Evolutionary conservation across 495 filamentous ascomycete species (phyloP), one percentile per base, ranked within the genome.

Genomic region (Xylaria curta): DNA sequence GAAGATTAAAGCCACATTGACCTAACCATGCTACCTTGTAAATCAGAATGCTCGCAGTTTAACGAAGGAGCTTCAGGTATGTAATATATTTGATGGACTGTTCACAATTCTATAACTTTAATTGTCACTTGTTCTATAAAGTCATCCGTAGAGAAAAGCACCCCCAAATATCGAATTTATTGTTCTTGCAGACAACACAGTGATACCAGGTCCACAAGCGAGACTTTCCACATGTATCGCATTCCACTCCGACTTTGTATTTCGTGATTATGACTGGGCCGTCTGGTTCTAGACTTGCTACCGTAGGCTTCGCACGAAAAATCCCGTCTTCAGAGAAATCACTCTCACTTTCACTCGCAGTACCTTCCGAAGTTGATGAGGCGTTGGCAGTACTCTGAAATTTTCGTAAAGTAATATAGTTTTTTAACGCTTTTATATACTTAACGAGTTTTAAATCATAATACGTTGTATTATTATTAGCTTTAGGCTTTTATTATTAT

Each of bases 1-100:
- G 60, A 31, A 63, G 58, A 70, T 70, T 28, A 70, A 70, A 61
- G 36, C 59, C 36, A 61, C 59, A 8, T 61, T 24, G 36, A 61
- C 36, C 6, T 61, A 36, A 61, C n/a, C 59, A 42, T 61, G 59
- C 59, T 61, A 38, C 36, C 31, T 42, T 61, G 33, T 42, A 17
- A 61, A 42, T 61, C 36, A 42, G 36, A 61, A 61, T 61, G 36
- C 59, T 36, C 17, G 36, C 5, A 61, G 59, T 61, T 42, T 42
- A 61, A 61, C 59, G n/a, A 42, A 61, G n/a, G 59, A 61, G 58
- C 58, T 61, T 42, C 15, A 61, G 28, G 28, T 61, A 42, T 42
- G 59, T 36, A 42, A 61, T 42, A 61, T 0, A 61, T 36, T 61
- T 58, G 54, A 58, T 33, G 28, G 24, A 26, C 54, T 58, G 15